Base-by-base conservation (phyloP, 2,329 filamentous ascomycete genomes). In the Fusarium nodosum region DNA sequence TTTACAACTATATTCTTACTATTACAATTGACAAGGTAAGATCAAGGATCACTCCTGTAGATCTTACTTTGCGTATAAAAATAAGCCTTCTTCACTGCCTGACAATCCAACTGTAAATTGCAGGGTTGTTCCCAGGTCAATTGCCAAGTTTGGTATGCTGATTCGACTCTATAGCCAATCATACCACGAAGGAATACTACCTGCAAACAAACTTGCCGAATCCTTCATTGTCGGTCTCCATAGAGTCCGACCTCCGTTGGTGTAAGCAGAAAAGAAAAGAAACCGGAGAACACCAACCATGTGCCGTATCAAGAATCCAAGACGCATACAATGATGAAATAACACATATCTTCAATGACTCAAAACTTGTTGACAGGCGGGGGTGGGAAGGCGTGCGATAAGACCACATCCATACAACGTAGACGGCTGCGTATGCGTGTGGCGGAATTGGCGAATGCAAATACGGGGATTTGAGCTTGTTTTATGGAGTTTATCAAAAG, bases 81-180 rank as follows among this genome's bases (percentile, higher is more conserved):
- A 50, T 61, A 50, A 46, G 60, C 66, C 66, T 51, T 57, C 20
- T 31, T 51, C 30, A 69, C 56, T 44, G 63, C 71, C 71, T 66
- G 50, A 20, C 38, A 24, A 57, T 30, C 28, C 28, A 30, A 30
- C 28, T 30, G 41, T 12, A 34, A 18, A 22, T 42, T 57, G 20
- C 60, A 64, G 50, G 60, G 60, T 71, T 61, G 26, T 55, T 66
- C 58, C 60, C 58, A 58, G 44, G n/a, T 11, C 42, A 48, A 56
- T 71, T 70, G 45, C 62, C 60, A 60, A 52, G 31, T 59, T 59
- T 70, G 66, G 55, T 52, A 65, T 62, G 68, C 62, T 64, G 69
- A 67, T 48, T 51, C 55, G 62, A 20, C 22, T 18, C 47, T 42
- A 31, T 18, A 50, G n/a, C 60, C 48, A 63, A 47, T 62, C 41